Percentiles rank a stretch among this genome's conserved stretches.
Evolutionary conservation across 371 early-diverging fungal genomes (phyloP).

Genomic region (Blastocladiella emersonii): DNA sequence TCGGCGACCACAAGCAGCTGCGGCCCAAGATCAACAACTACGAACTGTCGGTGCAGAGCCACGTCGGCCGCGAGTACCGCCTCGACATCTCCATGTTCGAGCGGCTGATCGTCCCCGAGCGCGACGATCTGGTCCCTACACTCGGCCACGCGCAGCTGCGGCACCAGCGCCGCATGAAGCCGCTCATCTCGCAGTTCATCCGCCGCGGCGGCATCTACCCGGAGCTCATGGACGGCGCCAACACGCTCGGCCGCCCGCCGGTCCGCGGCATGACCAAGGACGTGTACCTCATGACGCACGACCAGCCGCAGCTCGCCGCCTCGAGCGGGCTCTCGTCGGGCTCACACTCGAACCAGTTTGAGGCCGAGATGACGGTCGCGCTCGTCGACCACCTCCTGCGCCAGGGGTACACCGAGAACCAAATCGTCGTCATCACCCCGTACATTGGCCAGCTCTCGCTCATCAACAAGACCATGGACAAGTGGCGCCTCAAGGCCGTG

Average conservation of each 20-base stretch:
- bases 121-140: no score
- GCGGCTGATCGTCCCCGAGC: constrained; percentile 6
- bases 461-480: constrained; percentile 18
- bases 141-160: constrained; percentile 8
- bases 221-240: constrained; percentile 17
- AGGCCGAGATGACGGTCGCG: constrained; percentile 26
- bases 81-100: constrained; percentile 23
- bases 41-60: constrained; percentile 17
- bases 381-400: constrained; percentile 28
- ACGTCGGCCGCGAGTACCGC: constrained; percentile 10
- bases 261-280: constrained; percentile 26
- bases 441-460: constrained; percentile 28
- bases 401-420: constrained; percentile 37
- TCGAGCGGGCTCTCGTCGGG: constrained; percentile 15
- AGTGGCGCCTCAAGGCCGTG: not conserved
- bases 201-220: constrained; percentile 17
- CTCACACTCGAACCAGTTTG: constrained; percentile 28
- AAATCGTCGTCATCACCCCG: constrained; percentile 40
- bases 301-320: constrained; percentile 20
- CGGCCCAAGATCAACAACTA: constrained; percentile 20
- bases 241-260: constrained; percentile 15
- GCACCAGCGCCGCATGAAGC: constrained; percentile 22
- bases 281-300: constrained; percentile 28
- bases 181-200: constrained; percentile 18
- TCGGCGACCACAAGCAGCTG: constrained; percentile 22